Conservation (phyloP, 345 rosid species). For the Eucalyptus fibrosa region DNA sequence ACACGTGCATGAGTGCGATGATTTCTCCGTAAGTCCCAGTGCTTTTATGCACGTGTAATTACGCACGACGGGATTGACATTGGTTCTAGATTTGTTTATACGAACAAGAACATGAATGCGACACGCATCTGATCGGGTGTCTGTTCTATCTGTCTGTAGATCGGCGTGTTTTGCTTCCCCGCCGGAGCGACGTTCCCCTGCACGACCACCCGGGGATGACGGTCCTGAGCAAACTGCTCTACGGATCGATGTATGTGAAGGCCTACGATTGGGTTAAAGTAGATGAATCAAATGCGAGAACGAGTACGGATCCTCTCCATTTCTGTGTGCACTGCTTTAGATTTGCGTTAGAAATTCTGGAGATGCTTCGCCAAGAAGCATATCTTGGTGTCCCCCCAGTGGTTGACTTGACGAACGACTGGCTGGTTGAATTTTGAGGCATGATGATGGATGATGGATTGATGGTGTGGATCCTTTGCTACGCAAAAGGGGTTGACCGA, state of each 20-base stretch:
- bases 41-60: neutral
- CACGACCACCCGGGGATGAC: slow-evolving; percentile 46
- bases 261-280: slow-evolving; percentile 28
- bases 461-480: neutral
- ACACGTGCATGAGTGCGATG: slow-evolving; percentile 24
- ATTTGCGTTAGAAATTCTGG: neutral
- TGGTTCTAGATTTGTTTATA: neutral
- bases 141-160: neutral
- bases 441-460: neutral
- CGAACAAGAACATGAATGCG: neutral
- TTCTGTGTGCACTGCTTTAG: neutral
- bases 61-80: neutral
- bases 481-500: neutral
- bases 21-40: slow-evolving; percentile 13
- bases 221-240: slow-evolving; percentile 36
- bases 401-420: neutral
- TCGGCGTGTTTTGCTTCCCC: slow-evolving; percentile 33
- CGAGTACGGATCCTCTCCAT: slow-evolving; percentile 2
- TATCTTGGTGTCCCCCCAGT: neutral
- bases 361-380: neutral
- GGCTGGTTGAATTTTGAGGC: neutral
- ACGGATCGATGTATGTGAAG: slow-evolving; percentile 26
- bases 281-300: neutral
- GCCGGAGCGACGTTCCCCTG: slow-evolving; percentile 22
- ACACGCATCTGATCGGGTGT: neutral